Percentiles rank a stretch among this genome's conserved stretches.
phyloP scores from a whole-genome alignment of 257 asterid species.

The Fraxinus anomala region DNA sequence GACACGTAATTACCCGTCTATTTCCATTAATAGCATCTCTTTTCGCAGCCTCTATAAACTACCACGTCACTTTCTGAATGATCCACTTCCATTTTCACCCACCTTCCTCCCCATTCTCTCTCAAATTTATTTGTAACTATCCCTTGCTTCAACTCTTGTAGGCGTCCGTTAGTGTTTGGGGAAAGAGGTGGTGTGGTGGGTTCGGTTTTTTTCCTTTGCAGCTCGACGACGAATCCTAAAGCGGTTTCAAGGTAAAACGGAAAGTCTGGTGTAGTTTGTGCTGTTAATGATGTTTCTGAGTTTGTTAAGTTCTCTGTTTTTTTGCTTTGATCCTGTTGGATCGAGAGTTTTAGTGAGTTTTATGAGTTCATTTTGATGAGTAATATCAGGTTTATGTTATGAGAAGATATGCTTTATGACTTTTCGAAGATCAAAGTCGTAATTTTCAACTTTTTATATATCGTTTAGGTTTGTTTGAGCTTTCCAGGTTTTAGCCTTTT shows the following conservation, averaged over 20 bases:
- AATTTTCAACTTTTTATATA: background rate
- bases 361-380: background rate
- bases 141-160: background rate
- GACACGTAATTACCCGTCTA: no score
- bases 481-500: background rate
- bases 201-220: background rate
- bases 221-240: background rate
- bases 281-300: background rate
- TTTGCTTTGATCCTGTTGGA: background rate
- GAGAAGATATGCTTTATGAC: background rate
- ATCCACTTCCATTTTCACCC: slow-evolving; percentile 5
- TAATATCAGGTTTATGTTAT: background rate
- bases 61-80: slow-evolving; percentile 17
- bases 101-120: slow-evolving; percentile 7
- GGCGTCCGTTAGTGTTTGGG: background rate
- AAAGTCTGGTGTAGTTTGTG: background rate
- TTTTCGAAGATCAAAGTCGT: background rate
- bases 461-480: background rate
- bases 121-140: slow-evolving; percentile 16
- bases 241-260: background rate
- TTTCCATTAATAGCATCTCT: no score
- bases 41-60: slow-evolving; percentile 9
- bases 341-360: background rate
- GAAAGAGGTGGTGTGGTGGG: background rate
- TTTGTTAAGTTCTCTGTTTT: background rate